A percentile compares a stretch with the other conserved stretches of the same genome.
These are phyloP conservation scores for Calycina herbarum DNA, from an alignment of 2,329 filamentous ascomycete species.

Conservation along the genomic window DNA sequence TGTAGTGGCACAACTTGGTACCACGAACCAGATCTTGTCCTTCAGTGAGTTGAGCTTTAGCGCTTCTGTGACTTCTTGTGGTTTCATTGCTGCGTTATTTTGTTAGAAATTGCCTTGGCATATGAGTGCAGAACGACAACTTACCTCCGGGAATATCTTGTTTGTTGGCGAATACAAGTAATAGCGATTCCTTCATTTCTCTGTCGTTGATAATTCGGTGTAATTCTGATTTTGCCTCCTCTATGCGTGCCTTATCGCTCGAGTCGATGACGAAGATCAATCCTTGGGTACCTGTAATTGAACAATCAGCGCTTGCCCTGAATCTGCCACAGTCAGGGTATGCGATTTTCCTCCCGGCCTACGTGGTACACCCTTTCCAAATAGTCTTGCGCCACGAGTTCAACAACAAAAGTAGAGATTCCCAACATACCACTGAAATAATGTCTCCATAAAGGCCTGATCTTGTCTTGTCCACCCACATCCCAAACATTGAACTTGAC, in stretches of 20 bases:
- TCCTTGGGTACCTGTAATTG: constrained; percentile 78
- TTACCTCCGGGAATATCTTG: constrained; percentile 92
- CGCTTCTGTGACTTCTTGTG: constrained; percentile 99
- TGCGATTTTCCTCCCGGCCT: neutral
- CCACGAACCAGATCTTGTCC: constrained; percentile 99
- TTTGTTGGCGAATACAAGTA: constrained; percentile 99
- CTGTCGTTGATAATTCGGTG: constrained; percentile 99
- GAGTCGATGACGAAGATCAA: constrained; percentile 99
- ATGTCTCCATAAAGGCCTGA: constrained; percentile 97
- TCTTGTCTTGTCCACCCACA: constrained; percentile 99
- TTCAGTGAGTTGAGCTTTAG: constrained; percentile 98
- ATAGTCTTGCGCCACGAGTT: neutral
- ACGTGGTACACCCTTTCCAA: neutral
- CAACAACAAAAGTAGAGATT: neutral
- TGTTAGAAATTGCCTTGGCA: constrained; percentile 36
- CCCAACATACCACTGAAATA: constrained; percentile 72
- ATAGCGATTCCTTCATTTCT: constrained; percentile 94
- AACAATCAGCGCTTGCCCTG: neutral
- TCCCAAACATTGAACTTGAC: constrained; percentile 99
- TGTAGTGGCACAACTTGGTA: constrained; percentile 98
- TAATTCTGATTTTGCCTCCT: constrained; percentile 94
- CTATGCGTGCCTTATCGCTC: constrained; percentile 97
- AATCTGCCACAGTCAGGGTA: neutral
- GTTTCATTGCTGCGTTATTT: constrained; percentile 99
- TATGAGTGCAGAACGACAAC: neutral